Conservation (phyloP, 1,284 basidiomycete species). For the Prillingera fragicola region DNA sequence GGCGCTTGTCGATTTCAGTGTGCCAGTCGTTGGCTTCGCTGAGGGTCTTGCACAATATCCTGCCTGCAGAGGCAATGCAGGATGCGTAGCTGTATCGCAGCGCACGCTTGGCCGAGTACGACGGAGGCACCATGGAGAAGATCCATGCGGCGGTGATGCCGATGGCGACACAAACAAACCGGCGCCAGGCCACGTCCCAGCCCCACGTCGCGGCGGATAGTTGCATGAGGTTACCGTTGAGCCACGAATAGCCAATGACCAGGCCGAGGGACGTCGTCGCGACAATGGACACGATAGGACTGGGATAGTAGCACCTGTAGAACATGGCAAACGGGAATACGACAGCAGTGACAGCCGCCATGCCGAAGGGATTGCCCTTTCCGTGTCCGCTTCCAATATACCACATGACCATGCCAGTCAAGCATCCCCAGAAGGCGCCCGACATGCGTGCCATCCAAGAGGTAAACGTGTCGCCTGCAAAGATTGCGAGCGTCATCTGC, state of each 20-base stretch:
- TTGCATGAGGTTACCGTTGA: slow-evolving; percentile 39
- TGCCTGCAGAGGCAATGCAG: slow-evolving; percentile 45
- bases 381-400: slow-evolving; percentile 66
- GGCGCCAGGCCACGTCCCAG: slow-evolving; percentile 50
- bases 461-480: slow-evolving; percentile 64
- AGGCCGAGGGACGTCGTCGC: slow-evolving; percentile 65
- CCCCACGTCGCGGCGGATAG: slow-evolving; percentile 45
- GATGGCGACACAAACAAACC: slow-evolving; percentile 46
- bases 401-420: slow-evolving; percentile 56
- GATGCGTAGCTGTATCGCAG: slow-evolving; percentile 47
- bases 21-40: slow-evolving; percentile 44
- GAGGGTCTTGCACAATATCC: slow-evolving; percentile 47
- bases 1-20: slow-evolving; percentile 15
- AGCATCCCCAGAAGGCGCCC: slow-evolving; percentile 64
- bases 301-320: slow-evolving; percentile 66
- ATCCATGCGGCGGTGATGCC: slow-evolving; percentile 43
- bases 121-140: slow-evolving; percentile 46
- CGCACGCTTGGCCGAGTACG: slow-evolving; percentile 44
- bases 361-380: slow-evolving; percentile 62
- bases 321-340: slow-evolving; percentile 59
- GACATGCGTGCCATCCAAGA: slow-evolving; percentile 60
- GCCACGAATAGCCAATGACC: slow-evolving; percentile 56
- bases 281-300: slow-evolving; percentile 65
- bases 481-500: slow-evolving; percentile 16
- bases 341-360: slow-evolving; percentile 65